phyloP scores from a whole-genome alignment of 108 stramenopile genomes.

The Licmophora abbreviata region DNA sequence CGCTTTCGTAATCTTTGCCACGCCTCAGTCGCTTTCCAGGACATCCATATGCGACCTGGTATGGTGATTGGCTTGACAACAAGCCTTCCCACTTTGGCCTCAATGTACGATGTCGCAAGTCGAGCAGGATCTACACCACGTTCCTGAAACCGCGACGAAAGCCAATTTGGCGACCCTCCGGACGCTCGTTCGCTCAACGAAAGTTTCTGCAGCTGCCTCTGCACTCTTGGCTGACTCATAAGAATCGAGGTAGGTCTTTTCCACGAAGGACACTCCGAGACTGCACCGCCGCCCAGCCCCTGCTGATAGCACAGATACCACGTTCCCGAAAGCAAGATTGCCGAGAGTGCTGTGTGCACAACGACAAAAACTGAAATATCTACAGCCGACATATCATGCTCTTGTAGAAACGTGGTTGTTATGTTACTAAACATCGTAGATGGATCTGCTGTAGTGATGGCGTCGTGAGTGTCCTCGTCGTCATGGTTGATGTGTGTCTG shows the following conservation, averaged over 20 bases:
- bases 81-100: conserved; percentile 31
- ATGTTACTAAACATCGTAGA: too few species aligned
- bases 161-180: neutral
- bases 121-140: conserved; percentile 28
- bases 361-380: too few species aligned
- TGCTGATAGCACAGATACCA: conserved; percentile 3
- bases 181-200: neutral
- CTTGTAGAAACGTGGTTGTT: too few species aligned
- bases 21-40: conserved; percentile 21
- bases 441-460: too few species aligned
- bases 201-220: neutral
- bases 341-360: conserved; percentile 2
- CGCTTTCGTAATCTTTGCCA: neutral
- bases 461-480: too few species aligned
- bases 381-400: too few species aligned
- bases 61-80: conserved; percentile 30
- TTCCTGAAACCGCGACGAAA: too few species aligned
- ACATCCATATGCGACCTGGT: conserved; percentile 32
- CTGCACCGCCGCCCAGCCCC: too few species aligned
- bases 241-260: neutral
- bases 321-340: neutral
- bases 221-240: neutral
- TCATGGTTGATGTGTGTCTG: too few species aligned
- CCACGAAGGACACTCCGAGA: neutral
- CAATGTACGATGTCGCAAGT: conserved; percentile 24